Base-by-base conservation (phyloP, 2,329 filamentous ascomycete species). In the Neodidymelliopsis sp. region DNA sequence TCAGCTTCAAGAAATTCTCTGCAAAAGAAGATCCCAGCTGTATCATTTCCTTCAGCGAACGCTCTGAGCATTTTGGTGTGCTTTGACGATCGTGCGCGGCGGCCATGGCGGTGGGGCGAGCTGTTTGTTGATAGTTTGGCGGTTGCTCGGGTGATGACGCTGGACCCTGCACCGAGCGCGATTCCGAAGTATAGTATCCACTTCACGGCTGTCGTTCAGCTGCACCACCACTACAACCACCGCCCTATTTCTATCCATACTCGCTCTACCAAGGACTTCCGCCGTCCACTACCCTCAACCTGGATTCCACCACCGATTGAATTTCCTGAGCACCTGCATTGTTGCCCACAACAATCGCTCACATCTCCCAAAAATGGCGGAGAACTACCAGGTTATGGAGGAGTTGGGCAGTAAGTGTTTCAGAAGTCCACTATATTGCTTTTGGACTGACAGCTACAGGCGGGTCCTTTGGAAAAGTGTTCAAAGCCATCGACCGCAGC, bases 391-490 rank as follows among this genome's bases (percentile, higher is more conserved):
- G 77, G 89, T 97, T 72, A 83, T 97, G 66, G 93, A 97, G 80
- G 94, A 97, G 79, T 82, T 97, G 66, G 93, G 93, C 68, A 92
- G 92, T 95, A 79, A 79, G 90, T 67, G 20, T 45, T 25, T 29
- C 15, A 27, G 30, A n/a, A 16, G 9, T 12, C 10, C 9, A 7
- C 19, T 10, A 30, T 4, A 2, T 33, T 44, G 16, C 11, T 29
- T 37, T 37, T n/a, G 29, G 29, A 47, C 63, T 69, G 28, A 69
- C 50, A 33, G 24, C 7, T 23, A 25, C 35, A 95, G 91, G 90
- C 74, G 93, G 93, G 50, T 97, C 92, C 73, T 99, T 99, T 73
- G 94, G 94, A 47, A 86, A 93, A 33, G 94, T 99, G 23, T 99
- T 96, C 82, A 97, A 97, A 74, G 94, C 91, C 39, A 92, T 97